Evolutionary conservation across 2,329 filamentous ascomycete genomes (phyloP).

Genomic region (Fusarium floridanum): DNA sequence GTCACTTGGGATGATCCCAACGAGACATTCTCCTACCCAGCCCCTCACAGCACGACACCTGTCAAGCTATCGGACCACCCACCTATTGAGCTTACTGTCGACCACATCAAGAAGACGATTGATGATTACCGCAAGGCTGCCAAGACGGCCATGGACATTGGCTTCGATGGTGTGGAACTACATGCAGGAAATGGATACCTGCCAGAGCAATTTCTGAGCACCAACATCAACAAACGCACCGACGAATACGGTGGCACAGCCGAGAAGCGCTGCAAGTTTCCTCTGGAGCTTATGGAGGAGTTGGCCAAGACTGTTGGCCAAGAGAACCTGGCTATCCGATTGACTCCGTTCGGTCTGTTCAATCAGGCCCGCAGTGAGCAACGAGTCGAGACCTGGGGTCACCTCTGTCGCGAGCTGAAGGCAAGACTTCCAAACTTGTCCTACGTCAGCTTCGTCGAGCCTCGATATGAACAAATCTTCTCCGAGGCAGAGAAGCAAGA

Average conservation of each 20-base stretch:
- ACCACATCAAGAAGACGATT: constrained; percentile 56
- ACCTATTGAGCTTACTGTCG: constrained; percentile 52
- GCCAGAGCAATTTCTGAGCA: constrained; percentile 55
- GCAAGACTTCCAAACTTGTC: constrained; percentile 57
- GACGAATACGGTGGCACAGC: constrained; percentile 53
- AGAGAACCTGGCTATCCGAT: constrained; percentile 59
- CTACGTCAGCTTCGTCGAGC: constrained; percentile 69
- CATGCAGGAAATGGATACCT: constrained; percentile 57
- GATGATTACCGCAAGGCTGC: constrained; percentile 48
- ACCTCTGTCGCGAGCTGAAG: constrained; percentile 64
- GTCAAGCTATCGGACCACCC: constrained; percentile 53
- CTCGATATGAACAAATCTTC: constrained; percentile 66
- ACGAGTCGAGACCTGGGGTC: constrained; percentile 65
- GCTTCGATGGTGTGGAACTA: constrained; percentile 61
- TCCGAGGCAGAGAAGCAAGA: constrained; percentile 61
- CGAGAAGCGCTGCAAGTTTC: constrained; percentile 61
- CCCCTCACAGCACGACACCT: constrained; percentile 51
- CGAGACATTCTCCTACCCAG: constrained; percentile 54
- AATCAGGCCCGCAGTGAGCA: constrained; percentile 65
- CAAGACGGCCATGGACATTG: constrained; percentile 64
- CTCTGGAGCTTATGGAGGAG: constrained; percentile 65
- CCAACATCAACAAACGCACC: constrained; percentile 53
- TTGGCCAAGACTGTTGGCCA: constrained; percentile 59
- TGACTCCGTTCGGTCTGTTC: constrained; percentile 64
- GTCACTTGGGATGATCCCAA: constrained; percentile 61